A percentile compares a stretch with the other conserved stretches of the same genome.
These are phyloP conservation scores for Puccinia polysora DNA, from an alignment of 1,284 basidiomycete species.

Conservation along the genomic window DNA sequence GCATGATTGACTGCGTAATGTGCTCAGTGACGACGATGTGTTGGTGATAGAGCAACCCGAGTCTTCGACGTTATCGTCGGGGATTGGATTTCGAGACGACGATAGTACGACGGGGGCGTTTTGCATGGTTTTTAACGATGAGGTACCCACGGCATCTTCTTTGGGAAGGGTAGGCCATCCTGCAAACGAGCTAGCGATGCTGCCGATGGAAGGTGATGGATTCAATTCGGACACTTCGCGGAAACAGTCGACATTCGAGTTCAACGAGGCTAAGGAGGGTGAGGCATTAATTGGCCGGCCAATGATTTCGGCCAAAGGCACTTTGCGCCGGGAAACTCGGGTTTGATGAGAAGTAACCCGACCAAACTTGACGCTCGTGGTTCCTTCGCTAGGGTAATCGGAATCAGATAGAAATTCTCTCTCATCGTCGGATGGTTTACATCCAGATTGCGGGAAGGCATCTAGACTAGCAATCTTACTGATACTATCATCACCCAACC, in stretches of 20 bases:
- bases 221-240: slow-evolving; percentile 2
- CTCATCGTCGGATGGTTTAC: slow-evolving; percentile 23
- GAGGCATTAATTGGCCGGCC: slow-evolving; percentile 25
- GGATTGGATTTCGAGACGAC: too few species aligned
- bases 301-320: slow-evolving; percentile 36
- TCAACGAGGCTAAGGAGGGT: slow-evolving; percentile 14
- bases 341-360: slow-evolving; percentile 16
- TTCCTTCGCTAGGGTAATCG: slow-evolving; percentile 2
- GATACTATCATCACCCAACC: slow-evolving; percentile 2
- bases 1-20: slow-evolving; percentile 16
- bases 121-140: too few species aligned
- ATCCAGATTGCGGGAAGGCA: not conserved
- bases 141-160: too few species aligned
- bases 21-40: slow-evolving; percentile 26
- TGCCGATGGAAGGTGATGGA: slow-evolving; percentile 15
- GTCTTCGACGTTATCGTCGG: slow-evolving; percentile 9
- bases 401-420: slow-evolving; percentile 22
- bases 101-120: too few species aligned
- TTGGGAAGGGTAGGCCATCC: not conserved
- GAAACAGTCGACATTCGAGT: not conserved
- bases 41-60: slow-evolving; percentile 18
- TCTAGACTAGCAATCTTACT: slow-evolving; percentile 6
- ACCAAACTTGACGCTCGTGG: slow-evolving; percentile 5
- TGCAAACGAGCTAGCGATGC: slow-evolving; percentile 12
- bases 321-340: slow-evolving; percentile 19